Evolutionary conservation across 2,329 filamentous ascomycete species (phyloP).

Genomic region (Dactylonectria macrodidyma): DNA sequence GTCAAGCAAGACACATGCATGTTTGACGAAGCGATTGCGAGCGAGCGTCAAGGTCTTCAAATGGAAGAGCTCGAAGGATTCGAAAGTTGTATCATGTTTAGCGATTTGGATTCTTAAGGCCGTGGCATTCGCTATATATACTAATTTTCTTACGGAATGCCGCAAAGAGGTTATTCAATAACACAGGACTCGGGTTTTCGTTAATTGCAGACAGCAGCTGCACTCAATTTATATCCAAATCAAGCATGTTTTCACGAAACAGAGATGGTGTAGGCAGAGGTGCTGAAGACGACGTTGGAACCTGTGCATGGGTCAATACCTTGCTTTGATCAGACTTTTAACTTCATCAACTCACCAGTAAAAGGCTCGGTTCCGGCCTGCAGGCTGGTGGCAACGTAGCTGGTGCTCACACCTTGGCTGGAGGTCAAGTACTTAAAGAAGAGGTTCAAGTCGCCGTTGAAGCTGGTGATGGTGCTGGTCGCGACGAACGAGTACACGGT

Average conservation of each 20-base stretch:
- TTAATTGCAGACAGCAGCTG: conserved; percentile 1
- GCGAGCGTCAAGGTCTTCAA: neutral
- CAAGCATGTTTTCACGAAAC: conserved; percentile 11
- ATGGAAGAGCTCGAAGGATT: neutral
- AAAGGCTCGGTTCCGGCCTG: conserved; percentile 68
- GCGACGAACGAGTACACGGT: conserved; percentile 70
- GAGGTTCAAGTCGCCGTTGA: conserved; percentile 68
- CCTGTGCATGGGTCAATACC: conserved; percentile 3
- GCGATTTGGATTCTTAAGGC: neutral
- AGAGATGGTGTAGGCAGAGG: conserved; percentile 26
- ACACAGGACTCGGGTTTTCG: too few relatives aligned
- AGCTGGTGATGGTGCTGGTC: conserved; percentile 60
- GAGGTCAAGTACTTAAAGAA: conserved; percentile 70
- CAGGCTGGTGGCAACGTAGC: conserved; percentile 29
- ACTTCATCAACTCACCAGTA: conserved; percentile 52
- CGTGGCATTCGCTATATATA: too few relatives aligned
- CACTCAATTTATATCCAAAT: neutral
- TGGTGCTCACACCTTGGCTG: conserved; percentile 55
- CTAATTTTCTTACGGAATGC: too few relatives aligned
- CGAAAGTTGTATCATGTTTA: neutral
- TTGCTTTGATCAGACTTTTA: accelerated
- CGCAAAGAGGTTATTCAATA: too few relatives aligned
- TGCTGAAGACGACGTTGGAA: conserved; percentile 26
- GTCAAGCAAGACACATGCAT: neutral
- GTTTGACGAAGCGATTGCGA: neutral